A percentile compares a stretch with the other conserved stretches of the same genome.
Conservation (phyloP, 306 rosid genomes). For the Psophocarpus tetragonolobus region DNA sequence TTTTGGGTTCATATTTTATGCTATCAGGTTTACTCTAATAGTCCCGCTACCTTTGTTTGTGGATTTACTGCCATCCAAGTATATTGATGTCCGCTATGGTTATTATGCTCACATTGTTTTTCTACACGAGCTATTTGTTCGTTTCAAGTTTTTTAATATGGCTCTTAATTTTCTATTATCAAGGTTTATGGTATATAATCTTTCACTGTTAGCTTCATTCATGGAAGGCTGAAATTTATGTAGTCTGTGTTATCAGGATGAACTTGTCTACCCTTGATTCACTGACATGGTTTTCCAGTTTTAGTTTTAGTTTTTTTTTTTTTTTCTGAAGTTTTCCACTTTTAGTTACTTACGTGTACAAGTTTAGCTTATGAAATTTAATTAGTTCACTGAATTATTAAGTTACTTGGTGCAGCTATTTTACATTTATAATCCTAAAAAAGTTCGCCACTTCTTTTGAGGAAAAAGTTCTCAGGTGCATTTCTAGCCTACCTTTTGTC, state of each 20-base stretch:
- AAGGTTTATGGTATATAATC: too few relatives aligned
- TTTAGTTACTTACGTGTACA: too few relatives aligned
- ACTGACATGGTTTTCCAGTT: background rate
- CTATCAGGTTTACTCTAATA: conserved; percentile 52
- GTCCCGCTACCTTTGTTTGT: conserved; percentile 36
- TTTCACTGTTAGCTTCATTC: too few relatives aligned
- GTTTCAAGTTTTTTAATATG: background rate
- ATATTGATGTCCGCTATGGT: conserved; percentile 76
- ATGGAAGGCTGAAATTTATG: too few relatives aligned
- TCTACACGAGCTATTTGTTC: background rate
- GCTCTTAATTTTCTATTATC: background rate
- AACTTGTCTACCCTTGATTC: background rate
- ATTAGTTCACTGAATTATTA: background rate
- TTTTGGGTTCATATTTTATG: conserved; percentile 1
- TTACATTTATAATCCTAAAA: conserved; percentile 78
- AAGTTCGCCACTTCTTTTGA: conserved; percentile 60
- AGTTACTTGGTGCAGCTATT: conserved; percentile 62
- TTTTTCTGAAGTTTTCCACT: too few relatives aligned
- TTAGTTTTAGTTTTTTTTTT: too few relatives aligned
- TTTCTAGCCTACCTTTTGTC: conserved; percentile 22
- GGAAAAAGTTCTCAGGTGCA: conserved; percentile 59
- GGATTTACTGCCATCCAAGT: conserved; percentile 64
- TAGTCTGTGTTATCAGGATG: background rate
- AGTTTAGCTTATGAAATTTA: conserved; percentile 27
- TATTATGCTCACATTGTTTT: conserved; percentile 16